Conservation (phyloP, 306 rosid genomes). For the Pyrus betulifolia region DNA sequence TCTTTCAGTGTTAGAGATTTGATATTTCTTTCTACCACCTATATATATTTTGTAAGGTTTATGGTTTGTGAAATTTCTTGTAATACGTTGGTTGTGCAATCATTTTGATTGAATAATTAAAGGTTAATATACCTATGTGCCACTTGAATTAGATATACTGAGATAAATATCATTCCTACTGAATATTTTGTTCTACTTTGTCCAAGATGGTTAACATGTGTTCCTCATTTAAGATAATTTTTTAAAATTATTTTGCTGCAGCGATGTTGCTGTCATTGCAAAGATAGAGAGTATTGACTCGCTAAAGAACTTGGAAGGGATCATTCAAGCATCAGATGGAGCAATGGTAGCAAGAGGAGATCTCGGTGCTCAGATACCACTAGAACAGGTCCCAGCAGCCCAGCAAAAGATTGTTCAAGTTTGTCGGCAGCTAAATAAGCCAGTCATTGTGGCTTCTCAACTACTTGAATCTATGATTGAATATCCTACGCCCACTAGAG, state of each 20-base stretch:
- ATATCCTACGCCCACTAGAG: constrained; percentile 97
- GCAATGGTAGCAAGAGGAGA: constrained; percentile 99
- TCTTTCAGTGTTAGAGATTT: background rate
- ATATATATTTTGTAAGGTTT: background rate
- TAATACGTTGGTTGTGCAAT: background rate
- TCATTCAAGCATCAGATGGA: constrained; percentile 83
- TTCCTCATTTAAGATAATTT: background rate
- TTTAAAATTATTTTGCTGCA: constrained; percentile 27
- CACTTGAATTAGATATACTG: background rate
- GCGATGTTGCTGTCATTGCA: constrained; percentile 80
- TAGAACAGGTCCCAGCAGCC: constrained; percentile 95
- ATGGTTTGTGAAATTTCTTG: background rate
- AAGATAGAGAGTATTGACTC: constrained; percentile 98
- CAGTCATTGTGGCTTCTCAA: constrained; percentile 98
- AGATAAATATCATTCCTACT: background rate
- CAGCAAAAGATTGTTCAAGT: constrained; percentile 90
- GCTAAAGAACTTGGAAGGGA: constrained; percentile 90
- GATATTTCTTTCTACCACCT: background rate
- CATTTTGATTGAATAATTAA: background rate
- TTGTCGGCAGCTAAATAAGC: constrained; percentile 91
- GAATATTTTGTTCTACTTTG: background rate
- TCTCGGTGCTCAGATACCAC: constrained; percentile 95
- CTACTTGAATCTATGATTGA: constrained; percentile 97
- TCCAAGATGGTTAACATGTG: constrained; percentile 1
- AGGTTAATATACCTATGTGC: background rate